Conservation (phyloP, 345 rosid species). For the Limnanthes douglasii region DNA sequence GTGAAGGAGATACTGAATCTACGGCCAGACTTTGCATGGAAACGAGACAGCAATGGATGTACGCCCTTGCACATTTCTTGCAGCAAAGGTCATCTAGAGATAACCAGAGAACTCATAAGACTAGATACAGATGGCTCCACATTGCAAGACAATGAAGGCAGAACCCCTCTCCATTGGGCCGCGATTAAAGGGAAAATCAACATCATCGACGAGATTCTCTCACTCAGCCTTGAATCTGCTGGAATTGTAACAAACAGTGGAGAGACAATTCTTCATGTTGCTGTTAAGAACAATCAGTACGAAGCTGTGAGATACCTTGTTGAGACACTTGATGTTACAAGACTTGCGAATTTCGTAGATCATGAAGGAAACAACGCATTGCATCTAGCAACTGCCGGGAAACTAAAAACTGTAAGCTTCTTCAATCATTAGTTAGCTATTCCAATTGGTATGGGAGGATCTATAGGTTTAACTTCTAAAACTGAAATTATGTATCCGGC, state of each 20-base stretch:
- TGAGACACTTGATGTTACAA: constrained; percentile 17
- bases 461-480: no score
- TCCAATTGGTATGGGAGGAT: no score
- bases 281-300: constrained; percentile 24
- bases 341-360: constrained; percentile 16
- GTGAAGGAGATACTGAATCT: constrained; percentile 18
- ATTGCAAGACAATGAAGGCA: constrained; percentile 22
- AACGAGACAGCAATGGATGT: constrained; percentile 14
- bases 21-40: constrained; percentile 24
- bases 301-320: constrained; percentile 25
- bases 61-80: constrained; percentile 31
- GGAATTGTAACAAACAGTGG: constrained; percentile 18
- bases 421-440: no score
- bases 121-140: constrained; percentile 19
- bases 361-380: constrained; percentile 32
- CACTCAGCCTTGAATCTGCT: constrained; percentile 14
- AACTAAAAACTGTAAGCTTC: no score
- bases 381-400: constrained; percentile 35
- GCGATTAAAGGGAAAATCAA: constrained; percentile 31
- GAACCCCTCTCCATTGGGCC: constrained; percentile 37
- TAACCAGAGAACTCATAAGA: constrained; percentile 26
- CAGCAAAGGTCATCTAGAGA: constrained; percentile 29
- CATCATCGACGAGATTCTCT: constrained; percentile 27
- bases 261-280: constrained; percentile 37
- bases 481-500: no score